A percentile compares a stretch with the other conserved stretches of the same genome.
Evolutionary conservation across 2,329 filamentous ascomycete genomes (phyloP).

Genomic region (Sclerotinia spermophila): DNA sequence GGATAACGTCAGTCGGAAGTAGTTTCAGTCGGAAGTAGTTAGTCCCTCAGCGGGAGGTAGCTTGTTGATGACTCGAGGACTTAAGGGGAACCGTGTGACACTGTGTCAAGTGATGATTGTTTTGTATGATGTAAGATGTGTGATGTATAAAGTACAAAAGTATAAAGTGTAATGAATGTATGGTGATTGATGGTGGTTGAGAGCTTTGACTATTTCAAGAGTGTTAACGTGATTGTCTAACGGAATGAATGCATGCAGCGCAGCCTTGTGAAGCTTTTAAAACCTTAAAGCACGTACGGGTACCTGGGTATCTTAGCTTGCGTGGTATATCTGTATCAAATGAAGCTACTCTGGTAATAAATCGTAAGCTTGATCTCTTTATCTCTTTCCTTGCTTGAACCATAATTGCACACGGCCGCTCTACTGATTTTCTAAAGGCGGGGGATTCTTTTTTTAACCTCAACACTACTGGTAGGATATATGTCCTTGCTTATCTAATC

Average conservation of each 20-base stretch:
- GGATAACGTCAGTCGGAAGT: not conserved
- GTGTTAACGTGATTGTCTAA: not conserved
- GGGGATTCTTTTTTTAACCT: not conserved
- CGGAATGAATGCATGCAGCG: too few species aligned
- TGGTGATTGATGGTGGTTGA: not conserved
- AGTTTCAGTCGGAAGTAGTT: not conserved
- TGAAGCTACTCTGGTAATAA: not conserved
- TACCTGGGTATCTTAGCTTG: not conserved
- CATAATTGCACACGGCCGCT: constrained; percentile 1
- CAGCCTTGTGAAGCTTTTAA: constrained; percentile 21
- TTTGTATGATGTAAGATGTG: not conserved
- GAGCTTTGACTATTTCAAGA: not conserved
- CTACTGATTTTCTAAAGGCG: constrained; percentile 9
- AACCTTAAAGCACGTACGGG: too few species aligned
- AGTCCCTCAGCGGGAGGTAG: not conserved
- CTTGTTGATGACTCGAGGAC: not conserved
- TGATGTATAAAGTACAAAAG: too few species aligned
- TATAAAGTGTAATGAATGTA: too few species aligned
- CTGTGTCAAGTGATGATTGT: not conserved
- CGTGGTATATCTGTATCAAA: not conserved
- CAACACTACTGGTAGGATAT: not conserved
- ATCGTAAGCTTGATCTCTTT: not conserved
- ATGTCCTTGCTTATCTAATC: constrained; percentile 7
- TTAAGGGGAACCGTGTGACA: not conserved
- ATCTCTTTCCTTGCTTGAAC: not conserved